Base-by-base conservation (phyloP, 257 asterid genomes). In the Jacaranda copaia region DNA sequence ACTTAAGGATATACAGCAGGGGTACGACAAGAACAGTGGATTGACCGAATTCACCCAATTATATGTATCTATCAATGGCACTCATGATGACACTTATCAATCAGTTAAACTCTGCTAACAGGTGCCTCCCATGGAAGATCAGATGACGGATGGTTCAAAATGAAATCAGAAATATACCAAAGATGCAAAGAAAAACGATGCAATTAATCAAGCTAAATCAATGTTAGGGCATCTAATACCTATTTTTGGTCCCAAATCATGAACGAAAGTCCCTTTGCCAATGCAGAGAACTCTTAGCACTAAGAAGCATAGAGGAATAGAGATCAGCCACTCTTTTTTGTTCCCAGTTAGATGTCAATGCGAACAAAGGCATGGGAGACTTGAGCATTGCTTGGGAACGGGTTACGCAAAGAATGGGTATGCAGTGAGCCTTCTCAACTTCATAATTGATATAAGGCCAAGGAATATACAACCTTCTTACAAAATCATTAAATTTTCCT, bases 111-210 rank as follows among this genome's bases (percentile, higher is more conserved):
- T 7, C 0, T 40, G 55, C 36, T 36, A 8, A 32, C 38, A 53
- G 16, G 35, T 18, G 14, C 65, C 32, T 36, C 51, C 43, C 35
- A 18, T n/a, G n/a, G 38, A 39, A 62, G 63, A 45, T 62, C 52
- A 62, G 39, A 57, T 57, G 4, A 9, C 78, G 2, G 38, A 46
- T 49, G 39, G 39, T 61, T 51, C 51, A 60, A 61, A 15, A 73
- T 58, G 62, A 57, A 62, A 48, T n/a, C 52, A 36, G 62, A 60
- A 70, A 11, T 5, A 48, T 3, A 46, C 32, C 32, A 57, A 25
- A 42, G 8, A 62, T 43, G 73, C 60, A 48, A 48, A 3, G 15
- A 42, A 48, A 48, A 11, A 48, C 15, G 53, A 48, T 48, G 53
- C 53, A 48, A 48, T 48, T 8, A 11, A 12, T 8, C 4, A 12